Evolutionary conservation across 2,329 filamentous ascomycete species (phyloP).

Genomic region (Penicillium sp.): DNA sequence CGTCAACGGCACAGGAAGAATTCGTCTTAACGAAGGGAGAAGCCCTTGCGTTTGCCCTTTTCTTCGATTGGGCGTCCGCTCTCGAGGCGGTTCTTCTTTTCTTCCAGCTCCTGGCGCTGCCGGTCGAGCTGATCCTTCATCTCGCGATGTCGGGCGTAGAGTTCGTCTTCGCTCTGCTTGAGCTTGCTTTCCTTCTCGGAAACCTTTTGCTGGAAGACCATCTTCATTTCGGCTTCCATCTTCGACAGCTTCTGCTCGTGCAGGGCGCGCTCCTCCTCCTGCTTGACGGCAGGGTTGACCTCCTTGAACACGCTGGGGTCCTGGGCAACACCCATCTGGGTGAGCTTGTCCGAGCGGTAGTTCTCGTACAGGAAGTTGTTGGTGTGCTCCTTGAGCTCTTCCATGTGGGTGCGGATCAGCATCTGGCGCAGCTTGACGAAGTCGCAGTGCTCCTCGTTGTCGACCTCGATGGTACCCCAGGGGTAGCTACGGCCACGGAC

Average conservation of each 20-base stretch:
- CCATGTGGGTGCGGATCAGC: constrained; percentile 99
- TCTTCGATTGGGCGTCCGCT: constrained; percentile 94
- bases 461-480: constrained; percentile 98
- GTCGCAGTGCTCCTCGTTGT: constrained; percentile 99
- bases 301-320: constrained; percentile 99
- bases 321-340: constrained; percentile 96
- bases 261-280: constrained; percentile 95
- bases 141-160: constrained; percentile 96
- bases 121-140: constrained; percentile 99
- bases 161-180: constrained; percentile 98
- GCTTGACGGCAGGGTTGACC: constrained; percentile 99
- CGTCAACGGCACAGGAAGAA: constrained; percentile 21
- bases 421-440: constrained; percentile 99
- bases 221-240: constrained; percentile 99
- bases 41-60: constrained; percentile 98
- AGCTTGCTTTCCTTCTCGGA: constrained; percentile 99
- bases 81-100: constrained; percentile 96
- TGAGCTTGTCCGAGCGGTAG: constrained; percentile 99
- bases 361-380: constrained; percentile 99
- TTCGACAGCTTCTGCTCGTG: constrained; percentile 99
- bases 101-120: constrained; percentile 90
- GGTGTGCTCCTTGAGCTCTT: constrained; percentile 99
- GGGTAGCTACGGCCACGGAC: constrained; percentile 95
- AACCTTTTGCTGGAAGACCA: constrained; percentile 99
- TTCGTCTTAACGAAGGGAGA: constrained; percentile 81